Conservation (phyloP, 2,329 filamentous ascomycete genomes). For the Chlorencoelia australis region DNA sequence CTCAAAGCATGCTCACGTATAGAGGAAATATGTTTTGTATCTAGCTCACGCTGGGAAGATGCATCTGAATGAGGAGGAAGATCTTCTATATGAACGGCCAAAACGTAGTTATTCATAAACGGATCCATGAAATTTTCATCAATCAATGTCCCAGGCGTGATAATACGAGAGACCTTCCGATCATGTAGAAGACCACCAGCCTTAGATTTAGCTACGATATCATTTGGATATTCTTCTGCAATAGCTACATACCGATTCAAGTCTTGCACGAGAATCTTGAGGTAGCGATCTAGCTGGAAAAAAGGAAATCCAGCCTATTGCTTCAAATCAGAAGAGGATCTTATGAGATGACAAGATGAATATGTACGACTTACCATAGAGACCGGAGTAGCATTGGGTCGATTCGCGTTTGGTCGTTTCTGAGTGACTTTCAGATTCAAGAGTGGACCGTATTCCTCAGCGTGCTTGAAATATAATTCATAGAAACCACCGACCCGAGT, state of each 20-base stretch:
- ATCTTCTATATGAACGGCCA: slow-evolving; percentile 59
- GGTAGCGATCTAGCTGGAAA: slow-evolving; percentile 82
- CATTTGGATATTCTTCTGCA: slow-evolving; percentile 81
- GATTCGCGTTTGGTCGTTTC: slow-evolving; percentile 62
- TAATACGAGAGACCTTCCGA: slow-evolving; percentile 72
- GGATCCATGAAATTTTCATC: slow-evolving; percentile 97
- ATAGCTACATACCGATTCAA: slow-evolving; percentile 85
- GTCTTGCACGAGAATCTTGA: slow-evolving; percentile 89
- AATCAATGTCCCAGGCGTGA: slow-evolving; percentile 91
- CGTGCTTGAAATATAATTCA: slow-evolving; percentile 95
- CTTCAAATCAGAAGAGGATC: slow-evolving; percentile 4
- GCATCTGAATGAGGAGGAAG: slow-evolving; percentile 1
- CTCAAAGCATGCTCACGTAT: slow-evolving; percentile 19
- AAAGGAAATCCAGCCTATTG: slow-evolving; percentile 79
- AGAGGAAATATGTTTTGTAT: not conserved
- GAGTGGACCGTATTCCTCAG: slow-evolving; percentile 76
- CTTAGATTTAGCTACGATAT: slow-evolving; percentile 58
- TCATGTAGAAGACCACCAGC: slow-evolving; percentile 75
- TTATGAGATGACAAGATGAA: too few relatives aligned
- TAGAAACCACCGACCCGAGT: slow-evolving; percentile 95
- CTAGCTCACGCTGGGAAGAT: too few relatives aligned
- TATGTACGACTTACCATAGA: slow-evolving; percentile 59
- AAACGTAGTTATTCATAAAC: slow-evolving; percentile 84
- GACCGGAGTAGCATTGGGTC: slow-evolving; percentile 67
- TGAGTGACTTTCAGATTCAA: slow-evolving; percentile 78